Evolutionary conservation across 352 stramenopile genomes (phyloP).

Genomic region (Phytopythium sindhum): DNA sequence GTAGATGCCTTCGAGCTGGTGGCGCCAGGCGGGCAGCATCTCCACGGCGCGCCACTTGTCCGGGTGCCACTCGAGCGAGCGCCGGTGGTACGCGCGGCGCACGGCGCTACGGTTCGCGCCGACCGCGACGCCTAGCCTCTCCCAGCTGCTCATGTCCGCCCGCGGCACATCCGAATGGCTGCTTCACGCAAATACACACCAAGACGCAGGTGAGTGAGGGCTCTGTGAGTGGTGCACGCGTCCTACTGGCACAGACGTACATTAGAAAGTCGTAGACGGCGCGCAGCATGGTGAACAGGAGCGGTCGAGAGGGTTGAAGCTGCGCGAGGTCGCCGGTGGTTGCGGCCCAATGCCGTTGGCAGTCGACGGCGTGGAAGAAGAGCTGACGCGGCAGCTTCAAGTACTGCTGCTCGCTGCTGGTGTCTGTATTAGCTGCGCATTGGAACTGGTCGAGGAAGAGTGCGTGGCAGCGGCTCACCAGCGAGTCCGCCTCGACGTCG

Average conservation of each 20-base stretch:
- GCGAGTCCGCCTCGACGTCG: constrained; percentile 19
- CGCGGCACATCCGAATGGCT: constrained; percentile 38
- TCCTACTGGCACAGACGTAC: constrained; percentile 24
- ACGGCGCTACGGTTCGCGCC: constrained; percentile 41
- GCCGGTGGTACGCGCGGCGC: constrained; percentile 53
- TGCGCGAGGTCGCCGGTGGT: constrained; percentile 27
- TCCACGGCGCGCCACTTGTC: constrained; percentile 51
- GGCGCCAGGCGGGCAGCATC: constrained; percentile 23
- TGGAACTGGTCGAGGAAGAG: constrained; percentile 35
- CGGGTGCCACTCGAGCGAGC: constrained; percentile 65
- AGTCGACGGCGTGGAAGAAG: constrained; percentile 27
- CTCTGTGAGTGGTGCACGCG: neutral
- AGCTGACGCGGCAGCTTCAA: constrained; percentile 17
- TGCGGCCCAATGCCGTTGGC: constrained; percentile 34
- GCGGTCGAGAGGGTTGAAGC: constrained; percentile 8
- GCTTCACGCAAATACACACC: constrained; percentile 1
- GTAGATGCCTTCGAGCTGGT: constrained; percentile 29
- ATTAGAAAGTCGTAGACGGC: constrained; percentile 52
- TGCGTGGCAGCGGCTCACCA: constrained; percentile 20
- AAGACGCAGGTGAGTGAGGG: neutral
- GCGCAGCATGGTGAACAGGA: constrained; percentile 38
- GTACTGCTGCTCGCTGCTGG: constrained; percentile 13
- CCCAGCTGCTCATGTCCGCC: constrained; percentile 43
- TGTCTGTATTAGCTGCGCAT: constrained; percentile 10
- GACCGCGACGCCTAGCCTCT: constrained; percentile 36